phyloP scores from a whole-genome alignment of 495 filamentous ascomycete species.

The Penicillium taxi region DNA sequence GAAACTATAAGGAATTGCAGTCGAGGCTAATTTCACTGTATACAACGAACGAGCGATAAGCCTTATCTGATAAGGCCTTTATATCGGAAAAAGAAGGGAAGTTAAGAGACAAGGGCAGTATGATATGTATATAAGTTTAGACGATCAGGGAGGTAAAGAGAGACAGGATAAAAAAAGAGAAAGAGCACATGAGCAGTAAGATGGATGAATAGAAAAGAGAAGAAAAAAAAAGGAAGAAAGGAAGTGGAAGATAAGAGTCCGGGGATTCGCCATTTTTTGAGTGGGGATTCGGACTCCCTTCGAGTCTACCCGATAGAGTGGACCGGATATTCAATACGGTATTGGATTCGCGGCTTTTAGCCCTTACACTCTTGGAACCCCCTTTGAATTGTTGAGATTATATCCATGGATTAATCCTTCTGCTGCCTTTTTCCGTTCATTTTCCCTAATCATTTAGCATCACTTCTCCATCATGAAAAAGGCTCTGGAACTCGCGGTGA shows the following conservation, averaged over 20 bases:
- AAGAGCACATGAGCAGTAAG: slow-evolving; percentile 1
- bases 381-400: too few relatives aligned
- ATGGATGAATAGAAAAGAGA: slow-evolving; percentile 1
- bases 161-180: slow-evolving; percentile 5
- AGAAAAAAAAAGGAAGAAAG: slow-evolving; percentile 7
- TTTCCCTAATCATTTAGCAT: too few relatives aligned
- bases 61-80: too few relatives aligned
- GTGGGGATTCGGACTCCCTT: slow-evolving; percentile 8
- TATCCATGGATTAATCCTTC: too few relatives aligned
- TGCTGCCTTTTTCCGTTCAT: too few relatives aligned
- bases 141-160: neutral
- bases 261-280: slow-evolving; percentile 6
- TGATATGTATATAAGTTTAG: neutral
- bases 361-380: too few relatives aligned
- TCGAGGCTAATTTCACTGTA: neutral
- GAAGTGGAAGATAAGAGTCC: slow-evolving; percentile 13
- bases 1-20: neutral
- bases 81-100: slow-evolving; percentile 1
- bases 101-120: neutral
- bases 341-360: too few relatives aligned
- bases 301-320: too few relatives aligned
- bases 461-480: too few relatives aligned
- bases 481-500: slow-evolving; percentile 9
- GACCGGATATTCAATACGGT: too few relatives aligned
- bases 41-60: slow-evolving; percentile 1